These are phyloP conservation scores for Carex kokanica DNA, from an alignment of 176 grass and related monocot genomes.

Conservation along the genomic window DNA sequence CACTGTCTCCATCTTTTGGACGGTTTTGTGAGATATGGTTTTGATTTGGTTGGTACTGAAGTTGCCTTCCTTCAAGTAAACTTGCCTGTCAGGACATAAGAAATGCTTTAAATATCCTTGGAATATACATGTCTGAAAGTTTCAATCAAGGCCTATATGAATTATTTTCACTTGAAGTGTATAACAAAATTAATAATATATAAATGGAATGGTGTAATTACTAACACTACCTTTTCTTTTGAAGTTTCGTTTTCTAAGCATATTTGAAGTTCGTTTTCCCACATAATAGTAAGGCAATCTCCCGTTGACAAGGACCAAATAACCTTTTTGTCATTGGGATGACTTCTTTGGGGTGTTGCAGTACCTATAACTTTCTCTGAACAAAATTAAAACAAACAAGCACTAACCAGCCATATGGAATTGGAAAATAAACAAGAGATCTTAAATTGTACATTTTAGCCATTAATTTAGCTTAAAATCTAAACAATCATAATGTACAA, in stretches of 20 bases:
- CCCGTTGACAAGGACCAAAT: slow-evolving; percentile 73
- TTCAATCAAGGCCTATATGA: slow-evolving; percentile 6
- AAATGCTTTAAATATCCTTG: not conserved
- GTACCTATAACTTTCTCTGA: slow-evolving; percentile 79
- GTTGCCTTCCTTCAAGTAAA: slow-evolving; percentile 60
- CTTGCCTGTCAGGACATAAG: slow-evolving; percentile 40
- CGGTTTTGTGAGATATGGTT: slow-evolving; percentile 24
- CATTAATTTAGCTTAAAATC: not conserved
- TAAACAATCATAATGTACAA: not conserved
- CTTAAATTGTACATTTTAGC: not conserved
- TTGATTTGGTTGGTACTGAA: slow-evolving; percentile 64
- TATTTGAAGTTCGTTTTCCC: slow-evolving; percentile 57
- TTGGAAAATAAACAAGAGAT: not conserved
- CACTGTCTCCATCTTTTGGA: slow-evolving; percentile 41
- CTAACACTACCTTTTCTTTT: slow-evolving; percentile 48
- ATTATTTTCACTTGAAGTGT: slow-evolving; percentile 16
- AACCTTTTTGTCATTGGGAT: slow-evolving; percentile 47
- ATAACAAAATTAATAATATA: slow-evolving; percentile 5
- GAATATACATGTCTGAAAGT: not conserved
- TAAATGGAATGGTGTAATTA: not conserved
- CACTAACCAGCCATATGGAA: not conserved
- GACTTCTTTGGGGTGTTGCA: slow-evolving; percentile 47
- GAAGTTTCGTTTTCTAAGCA: slow-evolving; percentile 58
- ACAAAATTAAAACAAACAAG: slow-evolving; percentile 37
- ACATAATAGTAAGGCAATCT: slow-evolving; percentile 55